Evolutionary conservation across 2,329 filamentous ascomycete species (phyloP), one percentile per base, ranked within the genome.

Genomic region (Xylaria digitata): DNA sequence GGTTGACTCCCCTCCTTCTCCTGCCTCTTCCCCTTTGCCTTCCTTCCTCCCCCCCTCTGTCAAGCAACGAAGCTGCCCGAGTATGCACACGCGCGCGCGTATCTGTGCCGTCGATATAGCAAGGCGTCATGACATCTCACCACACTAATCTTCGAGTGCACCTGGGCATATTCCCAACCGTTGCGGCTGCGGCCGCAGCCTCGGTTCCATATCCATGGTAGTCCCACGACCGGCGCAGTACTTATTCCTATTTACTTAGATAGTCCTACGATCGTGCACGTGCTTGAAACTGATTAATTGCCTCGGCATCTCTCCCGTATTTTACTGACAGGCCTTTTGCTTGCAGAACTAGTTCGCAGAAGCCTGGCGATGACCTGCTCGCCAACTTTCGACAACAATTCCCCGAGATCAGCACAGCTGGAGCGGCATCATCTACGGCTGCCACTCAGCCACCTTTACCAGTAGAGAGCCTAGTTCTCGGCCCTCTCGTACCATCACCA

Each of bases 341-440:
- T 62, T 71, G 55, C 72, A 92, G 90, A 81, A 92, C 87, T 76
- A 93, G 88, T 79, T 89, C 92, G 63, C 92, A 94, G 80, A 97
- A 97, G 83, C 94, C 94, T 63, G 90, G 89, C 78, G 92, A 94
- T 77, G 92, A 94, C 75, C 86, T 97, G 76, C 89, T 96, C 78
- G 89, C 89, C 80, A 90, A 89, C 78, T 97, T 97, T 82, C 92
- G 92, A 79, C 88, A 92, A 75, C 90, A 88, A 72, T 97, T 97
- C 76, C 91, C 93, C 53, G 89, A 94, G 74, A 83, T 96, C 68
- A 82, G 86, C 63, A 82, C 86, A 60, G 83, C 85, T 65, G 82
- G 82, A 63, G 63, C 73, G 54, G 75, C 80, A 72, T 78, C 85
- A 61, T 79, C 85, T 74, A 74, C 82, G 72, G 74, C 78, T 72